Conservation (phyloP, 352 stramenopile genomes). For the Aphanomyces cochlioides region DNA sequence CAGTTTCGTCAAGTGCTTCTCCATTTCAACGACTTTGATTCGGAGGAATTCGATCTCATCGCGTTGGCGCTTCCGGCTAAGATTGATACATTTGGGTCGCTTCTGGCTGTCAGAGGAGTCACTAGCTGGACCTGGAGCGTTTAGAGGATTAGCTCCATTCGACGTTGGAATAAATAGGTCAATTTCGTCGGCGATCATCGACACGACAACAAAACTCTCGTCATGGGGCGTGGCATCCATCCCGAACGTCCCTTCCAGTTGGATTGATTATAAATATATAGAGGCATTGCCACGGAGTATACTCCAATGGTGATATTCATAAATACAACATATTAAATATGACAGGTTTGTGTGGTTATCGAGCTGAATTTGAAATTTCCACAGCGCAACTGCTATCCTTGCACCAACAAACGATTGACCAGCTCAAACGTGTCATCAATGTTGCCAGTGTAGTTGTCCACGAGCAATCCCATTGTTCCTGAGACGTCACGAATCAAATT, state of each 20-base stretch:
- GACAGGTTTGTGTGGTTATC: no score
- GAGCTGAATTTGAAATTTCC: no score
- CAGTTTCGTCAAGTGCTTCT: conserved; percentile 9
- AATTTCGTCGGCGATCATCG: background rate
- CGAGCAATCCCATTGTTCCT: background rate
- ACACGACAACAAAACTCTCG: background rate
- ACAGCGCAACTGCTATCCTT: no score
- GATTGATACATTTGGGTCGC: conserved; percentile 18
- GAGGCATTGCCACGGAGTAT: background rate
- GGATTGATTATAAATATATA: background rate
- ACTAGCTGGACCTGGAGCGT: background rate
- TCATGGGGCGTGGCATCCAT: background rate
- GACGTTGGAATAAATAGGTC: background rate
- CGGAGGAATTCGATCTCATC: conserved; percentile 24
- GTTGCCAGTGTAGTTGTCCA: conserved; percentile 21
- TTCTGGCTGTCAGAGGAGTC: background rate
- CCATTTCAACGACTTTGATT: conserved; percentile 16
- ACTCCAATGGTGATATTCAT: no score
- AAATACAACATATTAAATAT: no score
- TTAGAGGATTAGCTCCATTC: background rate
- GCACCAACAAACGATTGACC: background rate
- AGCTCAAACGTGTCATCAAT: background rate
- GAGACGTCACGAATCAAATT: conserved; percentile 11
- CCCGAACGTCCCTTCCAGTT: no score
- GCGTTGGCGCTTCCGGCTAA: conserved; percentile 20